phyloP scores from a whole-genome alignment of 2,329 filamentous ascomycete genomes.

The Clarireedia paspali region DNA sequence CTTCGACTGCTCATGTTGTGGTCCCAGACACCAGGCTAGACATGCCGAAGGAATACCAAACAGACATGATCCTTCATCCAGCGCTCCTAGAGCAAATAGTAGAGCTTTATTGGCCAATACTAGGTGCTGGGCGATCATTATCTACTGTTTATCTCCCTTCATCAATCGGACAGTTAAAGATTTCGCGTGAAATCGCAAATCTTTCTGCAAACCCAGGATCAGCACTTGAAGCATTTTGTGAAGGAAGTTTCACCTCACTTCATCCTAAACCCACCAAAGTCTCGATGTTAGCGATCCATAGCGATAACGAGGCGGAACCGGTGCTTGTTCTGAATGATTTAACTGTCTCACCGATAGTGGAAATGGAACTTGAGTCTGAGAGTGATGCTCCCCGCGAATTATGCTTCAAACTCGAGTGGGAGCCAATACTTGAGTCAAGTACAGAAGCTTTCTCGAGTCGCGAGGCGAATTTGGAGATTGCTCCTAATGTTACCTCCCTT shows the following conservation, averaged over 20 bases:
- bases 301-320: constrained; percentile 26
- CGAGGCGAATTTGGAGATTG: neutral
- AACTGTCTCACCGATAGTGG: constrained; percentile 35
- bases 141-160: constrained; percentile 6
- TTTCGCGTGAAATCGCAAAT: constrained; percentile 30
- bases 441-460: constrained; percentile 30
- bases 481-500: neutral
- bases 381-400: constrained; percentile 33
- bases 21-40: constrained; percentile 11
- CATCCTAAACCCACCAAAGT: constrained; percentile 32
- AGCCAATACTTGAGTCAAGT: constrained; percentile 26
- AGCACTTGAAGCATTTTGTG: constrained; percentile 33
- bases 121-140: neutral
- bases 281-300: constrained; percentile 31
- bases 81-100: constrained; percentile 46
- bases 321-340: constrained; percentile 34
- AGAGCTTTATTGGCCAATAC: constrained; percentile 11
- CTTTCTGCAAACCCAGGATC: constrained; percentile 33
- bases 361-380: constrained; percentile 27
- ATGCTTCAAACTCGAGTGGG: constrained; percentile 42
- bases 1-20: neutral
- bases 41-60: constrained; percentile 30
- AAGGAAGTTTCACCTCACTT: constrained; percentile 18
- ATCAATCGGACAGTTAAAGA: constrained; percentile 27
- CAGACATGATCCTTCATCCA: constrained; percentile 47